phyloP scores from a whole-genome alignment of 2,329 filamentous ascomycete species.

The Ophiocordyceps camponoti-floridani region DNA sequence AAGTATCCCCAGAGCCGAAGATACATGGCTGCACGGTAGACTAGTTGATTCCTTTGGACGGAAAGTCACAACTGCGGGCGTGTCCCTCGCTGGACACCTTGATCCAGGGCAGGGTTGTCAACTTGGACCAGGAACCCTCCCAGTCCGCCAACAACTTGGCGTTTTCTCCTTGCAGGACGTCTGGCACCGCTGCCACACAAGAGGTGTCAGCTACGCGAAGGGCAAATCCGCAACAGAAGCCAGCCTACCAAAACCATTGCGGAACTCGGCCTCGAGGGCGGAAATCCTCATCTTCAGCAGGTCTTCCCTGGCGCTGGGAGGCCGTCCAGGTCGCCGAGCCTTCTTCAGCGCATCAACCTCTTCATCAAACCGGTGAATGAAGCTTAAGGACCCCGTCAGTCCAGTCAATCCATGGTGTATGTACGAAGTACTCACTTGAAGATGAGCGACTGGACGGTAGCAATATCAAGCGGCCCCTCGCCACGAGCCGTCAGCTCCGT shows the following conservation, averaged over 20 bases:
- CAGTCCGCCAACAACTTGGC: slow-evolving; percentile 50
- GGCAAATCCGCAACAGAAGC: not conserved
- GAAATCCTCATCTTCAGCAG: slow-evolving; percentile 54
- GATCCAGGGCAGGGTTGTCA: slow-evolving; percentile 61
- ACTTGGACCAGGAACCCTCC: slow-evolving; percentile 70
- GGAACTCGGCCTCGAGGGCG: slow-evolving; percentile 60
- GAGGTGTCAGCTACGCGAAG: not conserved
- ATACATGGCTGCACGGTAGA: not conserved
- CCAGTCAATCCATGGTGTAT: slow-evolving; percentile 2
- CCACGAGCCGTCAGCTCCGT: slow-evolving; percentile 36
- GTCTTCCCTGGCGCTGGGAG: slow-evolving; percentile 61
- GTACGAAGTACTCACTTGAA: slow-evolving; percentile 40
- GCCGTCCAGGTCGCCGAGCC: slow-evolving; percentile 58
- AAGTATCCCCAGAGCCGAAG: too few species aligned
- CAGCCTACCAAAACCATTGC: slow-evolving; percentile 56
- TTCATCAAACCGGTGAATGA: slow-evolving; percentile 51
- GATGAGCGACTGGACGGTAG: slow-evolving; percentile 43
- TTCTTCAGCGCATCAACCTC: slow-evolving; percentile 49
- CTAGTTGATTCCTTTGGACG: slow-evolving; percentile 31
- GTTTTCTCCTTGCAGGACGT: slow-evolving; percentile 51
- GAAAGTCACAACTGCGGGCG: slow-evolving; percentile 57
- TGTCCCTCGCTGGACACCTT: slow-evolving; percentile 49
- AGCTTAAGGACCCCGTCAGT: slow-evolving; percentile 18
- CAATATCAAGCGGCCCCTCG: slow-evolving; percentile 28
- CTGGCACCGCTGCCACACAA: slow-evolving; percentile 41